Percentiles rank a stretch among this genome's conserved stretches.
phyloP scores from a whole-genome alignment of 139 green algal species.

The Coccomyxa sp. region DNA sequence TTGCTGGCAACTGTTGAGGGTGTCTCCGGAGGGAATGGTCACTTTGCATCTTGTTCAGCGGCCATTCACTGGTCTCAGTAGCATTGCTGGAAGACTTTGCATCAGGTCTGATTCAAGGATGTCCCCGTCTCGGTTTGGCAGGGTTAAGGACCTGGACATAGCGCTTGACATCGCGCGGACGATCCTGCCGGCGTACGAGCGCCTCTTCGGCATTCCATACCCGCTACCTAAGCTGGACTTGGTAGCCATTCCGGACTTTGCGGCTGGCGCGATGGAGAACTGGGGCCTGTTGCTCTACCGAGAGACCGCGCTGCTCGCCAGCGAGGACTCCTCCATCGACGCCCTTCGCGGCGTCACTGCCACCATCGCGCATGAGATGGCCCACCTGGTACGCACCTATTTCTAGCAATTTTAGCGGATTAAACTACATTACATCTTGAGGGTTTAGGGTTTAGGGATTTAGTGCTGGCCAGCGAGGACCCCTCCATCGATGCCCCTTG shows the following conservation, averaged over 20 bases:
- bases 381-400: constrained; percentile 50
- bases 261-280: constrained; percentile 94
- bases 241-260: constrained; percentile 87
- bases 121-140: too few relatives aligned
- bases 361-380: constrained; percentile 81
- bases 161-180: constrained; percentile 30
- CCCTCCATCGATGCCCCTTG: not conserved
- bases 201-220: constrained; percentile 54
- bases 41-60: too few relatives aligned
- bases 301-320: constrained; percentile 68
- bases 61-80: too few relatives aligned
- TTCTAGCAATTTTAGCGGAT: too few relatives aligned
- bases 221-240: constrained; percentile 83
- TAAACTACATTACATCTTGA: not conserved
- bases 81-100: too few relatives aligned
- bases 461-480: not conserved
- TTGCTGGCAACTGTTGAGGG: too few relatives aligned
- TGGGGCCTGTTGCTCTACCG: constrained; percentile 78
- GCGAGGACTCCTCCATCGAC: constrained; percentile 18
- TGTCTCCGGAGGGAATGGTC: too few relatives aligned
- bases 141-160: constrained; percentile 14
- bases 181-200: constrained; percentile 40
- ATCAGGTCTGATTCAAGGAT: too few relatives aligned
- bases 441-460: too few relatives aligned
- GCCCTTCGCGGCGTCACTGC: constrained; percentile 39